Conservation (phyloP, 2,329 filamentous ascomycete genomes). For the Pseudocercospora vitis region DNA sequence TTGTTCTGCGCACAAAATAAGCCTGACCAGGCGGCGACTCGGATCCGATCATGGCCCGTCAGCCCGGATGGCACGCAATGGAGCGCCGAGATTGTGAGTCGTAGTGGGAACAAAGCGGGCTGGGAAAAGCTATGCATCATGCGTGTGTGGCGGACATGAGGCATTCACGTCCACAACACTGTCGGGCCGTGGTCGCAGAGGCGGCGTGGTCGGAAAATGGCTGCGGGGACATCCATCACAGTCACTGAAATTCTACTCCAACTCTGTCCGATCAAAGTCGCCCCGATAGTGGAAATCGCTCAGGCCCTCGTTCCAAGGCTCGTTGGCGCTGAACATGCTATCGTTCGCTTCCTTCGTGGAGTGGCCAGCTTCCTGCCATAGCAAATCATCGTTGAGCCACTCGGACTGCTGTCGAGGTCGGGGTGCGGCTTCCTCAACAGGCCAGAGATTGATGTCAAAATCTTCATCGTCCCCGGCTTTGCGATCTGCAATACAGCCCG, state of each 20-base stretch:
- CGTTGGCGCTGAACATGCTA: slow-evolving; percentile 30
- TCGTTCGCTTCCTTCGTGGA: slow-evolving; percentile 27
- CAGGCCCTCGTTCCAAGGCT: slow-evolving; percentile 38
- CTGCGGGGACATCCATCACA: background rate
- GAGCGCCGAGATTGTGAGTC: slow-evolving; percentile 74
- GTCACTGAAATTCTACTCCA: slow-evolving; percentile 23
- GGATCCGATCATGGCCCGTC: slow-evolving; percentile 59
- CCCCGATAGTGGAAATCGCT: slow-evolving; percentile 36
- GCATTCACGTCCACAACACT: background rate
- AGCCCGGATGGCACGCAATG: slow-evolving; percentile 48
- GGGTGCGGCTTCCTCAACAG: slow-evolving; percentile 21
- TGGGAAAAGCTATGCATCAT: slow-evolving; percentile 94
- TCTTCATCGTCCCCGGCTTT: slow-evolving; percentile 43
- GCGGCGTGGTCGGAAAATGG: background rate
- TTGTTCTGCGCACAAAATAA: slow-evolving; percentile 88
- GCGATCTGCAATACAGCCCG: slow-evolving; percentile 46
- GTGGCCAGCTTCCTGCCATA: slow-evolving; percentile 17
- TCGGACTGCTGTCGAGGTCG: slow-evolving; percentile 17
- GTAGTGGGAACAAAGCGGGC: slow-evolving; percentile 81
- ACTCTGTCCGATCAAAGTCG: slow-evolving; percentile 30
- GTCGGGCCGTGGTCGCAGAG: background rate
- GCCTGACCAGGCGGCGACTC: slow-evolving; percentile 69
- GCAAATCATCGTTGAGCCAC: slow-evolving; percentile 28
- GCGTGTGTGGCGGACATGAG: slow-evolving; percentile 68
- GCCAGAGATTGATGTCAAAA: slow-evolving; percentile 51